A percentile compares a stretch with the other conserved stretches of the same genome.
These are phyloP conservation scores for Paecilomyces sp. DNA, from an alignment of 2,329 filamentous ascomycete genomes.

Conservation along the genomic window DNA sequence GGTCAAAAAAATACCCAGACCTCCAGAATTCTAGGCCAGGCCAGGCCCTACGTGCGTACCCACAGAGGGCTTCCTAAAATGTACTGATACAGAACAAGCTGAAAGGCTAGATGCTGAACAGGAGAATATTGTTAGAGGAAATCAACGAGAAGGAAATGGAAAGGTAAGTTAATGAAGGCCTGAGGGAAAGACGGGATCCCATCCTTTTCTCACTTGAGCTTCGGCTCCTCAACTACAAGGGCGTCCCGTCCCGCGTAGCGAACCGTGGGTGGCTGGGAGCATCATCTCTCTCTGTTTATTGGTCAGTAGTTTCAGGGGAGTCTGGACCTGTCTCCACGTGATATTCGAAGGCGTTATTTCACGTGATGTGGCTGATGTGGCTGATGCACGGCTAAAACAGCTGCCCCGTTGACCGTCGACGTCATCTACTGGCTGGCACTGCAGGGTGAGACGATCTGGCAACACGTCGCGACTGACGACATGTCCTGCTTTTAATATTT, in stretches of 20 bases:
- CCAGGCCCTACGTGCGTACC: not conserved
- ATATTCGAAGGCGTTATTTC: not conserved
- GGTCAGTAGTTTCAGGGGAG: not conserved
- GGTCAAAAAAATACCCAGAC: not conserved
- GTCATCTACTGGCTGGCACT: not conserved
- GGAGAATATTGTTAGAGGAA: not conserved
- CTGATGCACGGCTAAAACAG: too few relatives aligned
- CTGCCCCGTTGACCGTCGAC: not conserved
- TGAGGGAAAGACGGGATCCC: not conserved
- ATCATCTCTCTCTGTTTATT: not conserved
- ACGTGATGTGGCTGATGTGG: too few relatives aligned
- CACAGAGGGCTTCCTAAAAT: not conserved
- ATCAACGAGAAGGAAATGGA: not conserved
- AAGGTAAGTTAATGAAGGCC: not conserved
- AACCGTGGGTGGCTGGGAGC: not conserved
- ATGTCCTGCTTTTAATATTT: not conserved
- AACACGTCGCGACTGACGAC: not conserved
- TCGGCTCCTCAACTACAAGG: not conserved
- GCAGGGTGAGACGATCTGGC: not conserved
- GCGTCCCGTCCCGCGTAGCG: not conserved
- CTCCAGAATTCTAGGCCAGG: not conserved
- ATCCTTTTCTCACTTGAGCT: not conserved
- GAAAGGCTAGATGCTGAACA: not conserved
- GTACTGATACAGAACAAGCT: not conserved
- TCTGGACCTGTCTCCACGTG: not conserved